These are phyloP conservation scores for Corynascus novoguineensis DNA, from an alignment of 495 filamentous ascomycete genomes.

Conservation along the genomic window DNA sequence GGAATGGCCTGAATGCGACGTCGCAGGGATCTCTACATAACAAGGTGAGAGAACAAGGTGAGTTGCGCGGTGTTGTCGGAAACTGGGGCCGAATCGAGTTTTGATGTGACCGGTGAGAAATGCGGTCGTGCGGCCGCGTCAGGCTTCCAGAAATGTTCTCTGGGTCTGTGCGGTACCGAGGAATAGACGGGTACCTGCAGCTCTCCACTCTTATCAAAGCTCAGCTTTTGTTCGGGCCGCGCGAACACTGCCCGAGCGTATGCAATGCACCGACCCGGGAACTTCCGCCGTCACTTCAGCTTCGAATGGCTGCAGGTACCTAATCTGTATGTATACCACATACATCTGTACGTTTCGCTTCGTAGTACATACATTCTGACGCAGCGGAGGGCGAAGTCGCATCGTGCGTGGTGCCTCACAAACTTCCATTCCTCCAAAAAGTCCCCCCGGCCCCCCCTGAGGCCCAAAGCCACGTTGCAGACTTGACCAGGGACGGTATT, in stretches of 20 bases:
- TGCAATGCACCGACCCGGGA: background rate
- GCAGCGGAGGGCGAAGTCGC: no score
- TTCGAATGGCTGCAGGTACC: no score
- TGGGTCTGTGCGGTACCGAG: background rate
- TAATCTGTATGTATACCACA: no score
- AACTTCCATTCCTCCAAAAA: background rate
- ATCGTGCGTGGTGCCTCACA: no score
- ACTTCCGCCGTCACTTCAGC: background rate
- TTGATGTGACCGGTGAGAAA: slow-evolving; percentile 1
- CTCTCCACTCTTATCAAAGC: background rate
- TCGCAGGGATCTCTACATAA: background rate
- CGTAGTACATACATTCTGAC: no score
- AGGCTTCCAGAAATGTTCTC: slow-evolving; percentile 21
- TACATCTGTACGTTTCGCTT: no score
- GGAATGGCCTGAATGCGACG: slow-evolving; percentile 1
- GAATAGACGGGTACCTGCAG: slow-evolving; percentile 5
- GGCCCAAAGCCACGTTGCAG: background rate
- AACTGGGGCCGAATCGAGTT: background rate
- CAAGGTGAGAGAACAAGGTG: slow-evolving; percentile 2
- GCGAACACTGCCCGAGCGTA: background rate
- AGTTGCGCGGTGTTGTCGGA: background rate
- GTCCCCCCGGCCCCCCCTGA: background rate
- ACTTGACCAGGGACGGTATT: background rate
- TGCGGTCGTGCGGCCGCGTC: background rate
- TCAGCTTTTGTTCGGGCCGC: slow-evolving; percentile 11